Evolutionary conservation across 1,284 basidiomycete genomes (phyloP).

Genomic region (Austropuccinia psidii): DNA sequence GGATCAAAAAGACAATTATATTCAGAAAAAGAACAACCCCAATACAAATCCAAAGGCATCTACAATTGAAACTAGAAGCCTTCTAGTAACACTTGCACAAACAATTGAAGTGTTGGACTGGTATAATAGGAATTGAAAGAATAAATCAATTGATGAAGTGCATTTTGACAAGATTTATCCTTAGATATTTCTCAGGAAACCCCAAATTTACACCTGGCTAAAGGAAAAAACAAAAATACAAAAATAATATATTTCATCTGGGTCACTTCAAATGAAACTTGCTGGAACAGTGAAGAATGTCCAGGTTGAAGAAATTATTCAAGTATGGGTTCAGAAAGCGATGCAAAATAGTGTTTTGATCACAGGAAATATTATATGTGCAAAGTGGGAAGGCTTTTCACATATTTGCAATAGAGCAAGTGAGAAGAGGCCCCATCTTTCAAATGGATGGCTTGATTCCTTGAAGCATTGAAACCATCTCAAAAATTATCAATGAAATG

Average conservation of each 20-base stretch:
- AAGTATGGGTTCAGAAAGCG: too few relatives aligned
- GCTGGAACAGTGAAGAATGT: neutral
- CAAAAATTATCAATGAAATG: neutral
- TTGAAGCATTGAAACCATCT: neutral
- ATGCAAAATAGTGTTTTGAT: neutral
- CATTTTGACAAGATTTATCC: slow-evolving; percentile 31
- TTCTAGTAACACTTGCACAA: slow-evolving; percentile 2
- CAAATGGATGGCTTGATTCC: neutral
- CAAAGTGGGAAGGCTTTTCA: slow-evolving; percentile 22
- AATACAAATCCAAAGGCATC: too few relatives aligned
- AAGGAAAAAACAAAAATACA: too few relatives aligned
- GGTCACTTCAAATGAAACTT: neutral
- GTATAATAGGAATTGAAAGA: slow-evolving; percentile 30
- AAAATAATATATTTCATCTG: neutral
- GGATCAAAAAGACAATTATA: too few relatives aligned
- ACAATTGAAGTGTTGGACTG: slow-evolving; percentile 16
- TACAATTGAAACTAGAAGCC: neutral
- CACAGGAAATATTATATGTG: neutral
- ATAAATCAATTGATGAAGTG: slow-evolving; percentile 10
- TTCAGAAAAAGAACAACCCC: too few relatives aligned
- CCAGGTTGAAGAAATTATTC: neutral
- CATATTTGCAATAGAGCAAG: neutral
- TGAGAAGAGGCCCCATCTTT: neutral
- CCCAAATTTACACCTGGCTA: slow-evolving; percentile 28
- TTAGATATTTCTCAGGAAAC: slow-evolving; percentile 18